phyloP scores from a whole-genome alignment of 169 alveolate species.

The Blepharisma undulans region DNA sequence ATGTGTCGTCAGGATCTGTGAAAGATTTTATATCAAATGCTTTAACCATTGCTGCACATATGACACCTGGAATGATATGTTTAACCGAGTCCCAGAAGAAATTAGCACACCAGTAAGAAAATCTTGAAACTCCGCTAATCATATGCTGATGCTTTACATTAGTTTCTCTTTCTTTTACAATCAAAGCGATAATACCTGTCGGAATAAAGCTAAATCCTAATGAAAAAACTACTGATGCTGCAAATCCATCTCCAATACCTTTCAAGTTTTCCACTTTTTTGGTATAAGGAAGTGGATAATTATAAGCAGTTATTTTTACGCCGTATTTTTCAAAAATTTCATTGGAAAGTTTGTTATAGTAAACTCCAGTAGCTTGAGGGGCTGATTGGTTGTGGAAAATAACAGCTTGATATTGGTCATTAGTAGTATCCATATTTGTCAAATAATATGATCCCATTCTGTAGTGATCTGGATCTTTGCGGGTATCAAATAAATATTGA shows the following conservation, averaged over 20 bases:
- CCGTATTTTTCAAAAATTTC: not conserved
- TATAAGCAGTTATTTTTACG: not conserved
- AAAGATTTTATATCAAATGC: constrained; percentile 52
- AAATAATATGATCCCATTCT: constrained; percentile 28
- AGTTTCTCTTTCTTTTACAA: constrained; percentile 79
- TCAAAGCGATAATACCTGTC: constrained; percentile 74
- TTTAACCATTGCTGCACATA: constrained; percentile 48
- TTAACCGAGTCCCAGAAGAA: constrained; percentile 71
- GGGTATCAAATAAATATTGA: not conserved
- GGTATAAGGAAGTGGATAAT: constrained; percentile 11
- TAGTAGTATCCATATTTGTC: not conserved
- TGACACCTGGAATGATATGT: constrained; percentile 55
- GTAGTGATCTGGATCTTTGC: not conserved
- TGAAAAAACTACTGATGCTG: constrained; percentile 19
- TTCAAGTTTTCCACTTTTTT: not conserved
- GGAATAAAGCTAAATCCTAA: constrained; percentile 86
- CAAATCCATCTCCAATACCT: constrained; percentile 6
- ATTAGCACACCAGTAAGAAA: constrained; percentile 83
- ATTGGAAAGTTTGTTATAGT: not conserved
- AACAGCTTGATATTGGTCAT: not conserved
- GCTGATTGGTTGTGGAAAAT: not conserved
- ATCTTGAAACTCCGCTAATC: constrained; percentile 77
- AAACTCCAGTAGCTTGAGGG: not conserved
- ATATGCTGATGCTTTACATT: constrained; percentile 80
- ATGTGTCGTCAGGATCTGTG: constrained; percentile 15